These are phyloP conservation scores for Cyberlindnera maritima DNA, from an alignment of 805 yeast genomes.

Conservation along the genomic window DNA sequence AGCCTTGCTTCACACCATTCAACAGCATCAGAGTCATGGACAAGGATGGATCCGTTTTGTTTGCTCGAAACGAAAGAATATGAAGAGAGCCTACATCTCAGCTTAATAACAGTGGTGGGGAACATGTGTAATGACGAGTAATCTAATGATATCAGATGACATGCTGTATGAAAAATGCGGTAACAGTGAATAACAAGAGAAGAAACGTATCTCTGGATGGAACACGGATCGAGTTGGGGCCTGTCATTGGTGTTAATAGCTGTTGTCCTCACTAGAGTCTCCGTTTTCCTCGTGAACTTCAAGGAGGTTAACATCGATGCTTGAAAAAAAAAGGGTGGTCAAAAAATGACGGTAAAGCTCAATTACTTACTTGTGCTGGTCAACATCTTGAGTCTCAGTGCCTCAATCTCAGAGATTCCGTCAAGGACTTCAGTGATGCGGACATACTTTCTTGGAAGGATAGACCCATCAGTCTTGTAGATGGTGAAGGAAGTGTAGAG, in stretches of 20 bases:
- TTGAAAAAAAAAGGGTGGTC: neutral
- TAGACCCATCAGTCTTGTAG: slow-evolving; percentile 41
- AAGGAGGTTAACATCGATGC: slow-evolving; percentile 12
- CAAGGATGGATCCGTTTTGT: slow-evolving; percentile 40
- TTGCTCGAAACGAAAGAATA: slow-evolving; percentile 26
- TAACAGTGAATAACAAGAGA: neutral
- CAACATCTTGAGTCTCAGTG: slow-evolving; percentile 21
- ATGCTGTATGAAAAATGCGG: neutral
- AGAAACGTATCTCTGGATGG: neutral
- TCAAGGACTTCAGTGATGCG: slow-evolving; percentile 23
- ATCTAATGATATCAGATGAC: neutral
- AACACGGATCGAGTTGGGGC: neutral
- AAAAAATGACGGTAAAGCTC: neutral
- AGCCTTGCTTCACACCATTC: slow-evolving; percentile 33
- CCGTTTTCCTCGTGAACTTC: slow-evolving; percentile 5
- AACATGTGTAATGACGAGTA: neutral
- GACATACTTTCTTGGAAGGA: slow-evolving; percentile 21
- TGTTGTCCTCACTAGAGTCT: slow-evolving; percentile 1
- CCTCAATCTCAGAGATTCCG: slow-evolving; percentile 26
- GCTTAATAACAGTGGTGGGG: neutral
- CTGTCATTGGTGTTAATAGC: slow-evolving; percentile 9
- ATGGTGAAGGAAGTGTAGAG: slow-evolving; percentile 42
- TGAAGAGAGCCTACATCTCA: neutral
- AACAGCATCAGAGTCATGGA: slow-evolving; percentile 36
- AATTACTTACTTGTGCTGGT: slow-evolving; percentile 23